These are phyloP conservation scores for Scenedesmus sp. DNA, from an alignment of 163 green algal species.

Conservation along the genomic window DNA sequence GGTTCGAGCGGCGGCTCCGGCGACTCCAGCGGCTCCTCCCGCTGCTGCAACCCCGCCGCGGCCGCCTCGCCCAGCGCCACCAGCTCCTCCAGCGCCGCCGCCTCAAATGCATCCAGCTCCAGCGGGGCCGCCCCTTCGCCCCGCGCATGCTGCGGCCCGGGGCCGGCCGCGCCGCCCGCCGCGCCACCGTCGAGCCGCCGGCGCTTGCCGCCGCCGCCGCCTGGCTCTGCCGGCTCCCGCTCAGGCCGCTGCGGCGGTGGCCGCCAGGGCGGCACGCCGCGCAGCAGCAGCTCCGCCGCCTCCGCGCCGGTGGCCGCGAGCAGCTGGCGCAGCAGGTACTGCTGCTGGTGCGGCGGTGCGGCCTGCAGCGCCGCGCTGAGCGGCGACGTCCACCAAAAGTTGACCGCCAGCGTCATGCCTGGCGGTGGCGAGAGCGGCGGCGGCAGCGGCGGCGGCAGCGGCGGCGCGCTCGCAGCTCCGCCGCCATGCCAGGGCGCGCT, in stretches of 20 bases:
- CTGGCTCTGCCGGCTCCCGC: too few relatives aligned
- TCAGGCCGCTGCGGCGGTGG: neutral
- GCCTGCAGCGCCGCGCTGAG: neutral
- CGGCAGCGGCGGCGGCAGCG: neutral
- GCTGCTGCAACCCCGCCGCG: neutral
- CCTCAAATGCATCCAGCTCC: neutral
- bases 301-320: constrained; percentile 21
- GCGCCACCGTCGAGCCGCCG: neutral
- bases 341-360: constrained; percentile 24
- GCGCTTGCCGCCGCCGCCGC: neutral
- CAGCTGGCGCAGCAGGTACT: constrained; percentile 45
- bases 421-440: neutral
- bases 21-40: neutral
- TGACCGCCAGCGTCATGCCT: constrained; percentile 69
- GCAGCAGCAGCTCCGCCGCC: constrained; percentile 3
- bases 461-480: neutral
- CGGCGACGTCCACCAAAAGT: constrained; percentile 76
- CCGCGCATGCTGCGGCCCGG: neutral
- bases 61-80: neutral
- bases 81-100: neutral
- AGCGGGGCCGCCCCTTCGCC: neutral
- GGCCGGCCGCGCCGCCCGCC: too few relatives aligned
- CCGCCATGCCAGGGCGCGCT: neutral
- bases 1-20: neutral
- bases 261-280: constrained; percentile 2